These are phyloP conservation scores for Leccinum solheimii DNA, from an alignment of 1,284 basidiomycete genomes.

Conservation along the genomic window DNA sequence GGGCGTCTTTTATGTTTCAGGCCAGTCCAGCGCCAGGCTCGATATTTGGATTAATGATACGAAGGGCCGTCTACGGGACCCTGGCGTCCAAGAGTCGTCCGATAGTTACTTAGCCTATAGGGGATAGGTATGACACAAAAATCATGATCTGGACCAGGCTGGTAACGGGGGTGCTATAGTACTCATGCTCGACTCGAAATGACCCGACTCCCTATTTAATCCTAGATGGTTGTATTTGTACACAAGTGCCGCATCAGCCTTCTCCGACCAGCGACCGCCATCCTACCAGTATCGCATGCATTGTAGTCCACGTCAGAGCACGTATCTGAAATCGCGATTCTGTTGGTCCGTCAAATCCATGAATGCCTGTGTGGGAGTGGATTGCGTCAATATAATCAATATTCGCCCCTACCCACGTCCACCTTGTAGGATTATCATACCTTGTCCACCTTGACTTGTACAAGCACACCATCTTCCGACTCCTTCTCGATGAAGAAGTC, in stretches of 20 bases:
- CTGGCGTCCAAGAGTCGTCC: background rate
- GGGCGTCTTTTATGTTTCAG: background rate
- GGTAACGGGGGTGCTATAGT: background rate
- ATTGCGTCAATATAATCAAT: background rate
- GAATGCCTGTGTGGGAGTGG: background rate
- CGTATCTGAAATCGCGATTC: background rate
- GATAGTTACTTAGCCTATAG: background rate
- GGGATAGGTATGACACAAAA: background rate
- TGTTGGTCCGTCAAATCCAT: background rate
- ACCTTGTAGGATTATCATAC: constrained; percentile 29
- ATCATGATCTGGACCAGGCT: background rate
- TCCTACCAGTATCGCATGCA: background rate
- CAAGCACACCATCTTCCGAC: constrained; percentile 47
- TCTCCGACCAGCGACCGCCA: background rate
- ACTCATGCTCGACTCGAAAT: background rate
- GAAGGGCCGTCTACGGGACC: background rate
- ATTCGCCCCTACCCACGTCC: background rate
- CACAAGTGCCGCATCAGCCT: background rate
- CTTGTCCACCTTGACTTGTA: constrained; percentile 62
- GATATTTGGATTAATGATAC: background rate
- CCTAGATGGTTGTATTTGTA: background rate
- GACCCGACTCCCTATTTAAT: background rate
- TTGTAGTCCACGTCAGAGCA: background rate
- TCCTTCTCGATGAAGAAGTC: constrained; percentile 52
- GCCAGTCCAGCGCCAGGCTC: background rate